A percentile compares a stretch with the other conserved stretches of the same genome.
Evolutionary conservation across 2,329 filamentous ascomycete genomes (phyloP).

Genomic region (Cordyceps cateniannulata): DNA sequence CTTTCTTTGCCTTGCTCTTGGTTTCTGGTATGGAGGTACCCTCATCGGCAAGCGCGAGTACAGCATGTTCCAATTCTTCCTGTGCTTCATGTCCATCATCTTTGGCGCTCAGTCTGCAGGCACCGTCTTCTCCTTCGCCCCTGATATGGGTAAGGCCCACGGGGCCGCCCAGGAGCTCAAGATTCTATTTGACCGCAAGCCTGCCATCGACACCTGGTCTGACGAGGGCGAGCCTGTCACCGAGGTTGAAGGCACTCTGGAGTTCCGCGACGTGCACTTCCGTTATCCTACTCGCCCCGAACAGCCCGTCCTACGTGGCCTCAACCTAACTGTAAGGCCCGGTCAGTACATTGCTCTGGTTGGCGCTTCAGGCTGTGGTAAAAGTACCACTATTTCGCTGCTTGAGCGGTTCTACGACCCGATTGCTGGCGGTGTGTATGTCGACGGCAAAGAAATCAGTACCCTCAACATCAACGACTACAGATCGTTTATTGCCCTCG

Average conservation of each 20-base stretch:
- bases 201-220: conserved; percentile 77
- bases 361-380: conserved; percentile 90
- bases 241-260: conserved; percentile 67
- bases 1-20: conserved; percentile 78
- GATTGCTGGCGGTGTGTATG: conserved; percentile 67
- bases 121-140: conserved; percentile 80
- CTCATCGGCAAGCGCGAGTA: conserved; percentile 68
- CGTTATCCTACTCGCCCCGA: conserved; percentile 87
- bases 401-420: conserved; percentile 95
- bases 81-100: conserved; percentile 81
- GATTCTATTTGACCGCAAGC: conserved; percentile 74
- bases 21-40: conserved; percentile 87
- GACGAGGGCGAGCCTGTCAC: conserved; percentile 57
- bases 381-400: conserved; percentile 86
- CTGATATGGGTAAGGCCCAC: conserved; percentile 90
- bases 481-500: conserved; percentile 74
- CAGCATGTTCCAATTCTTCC: conserved; percentile 79
- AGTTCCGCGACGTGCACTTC: conserved; percentile 92
- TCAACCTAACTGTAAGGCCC: conserved; percentile 67
- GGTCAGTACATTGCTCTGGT: conserved; percentile 86
- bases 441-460: conserved; percentile 79
- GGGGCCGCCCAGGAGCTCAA: conserved; percentile 76
- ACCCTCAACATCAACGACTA: conserved; percentile 80
- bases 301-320: conserved; percentile 81
- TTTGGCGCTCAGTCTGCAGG: conserved; percentile 91